Evolutionary conservation across 2,329 filamentous ascomycete genomes (phyloP).

Genomic region (Elsinoe ampelina): DNA sequence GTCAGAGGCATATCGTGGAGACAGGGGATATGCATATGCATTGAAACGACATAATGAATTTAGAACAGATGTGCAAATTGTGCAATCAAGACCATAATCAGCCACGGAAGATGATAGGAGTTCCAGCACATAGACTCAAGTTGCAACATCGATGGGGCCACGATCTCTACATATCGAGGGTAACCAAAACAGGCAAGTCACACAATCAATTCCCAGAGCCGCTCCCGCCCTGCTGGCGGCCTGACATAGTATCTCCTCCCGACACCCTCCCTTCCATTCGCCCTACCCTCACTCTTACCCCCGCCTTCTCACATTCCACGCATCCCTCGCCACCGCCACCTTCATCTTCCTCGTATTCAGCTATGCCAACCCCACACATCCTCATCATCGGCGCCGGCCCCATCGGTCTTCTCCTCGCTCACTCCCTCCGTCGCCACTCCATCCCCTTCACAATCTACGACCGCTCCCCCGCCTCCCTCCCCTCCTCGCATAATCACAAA

Average conservation of each 20-base stretch:
- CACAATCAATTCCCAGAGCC: too few relatives aligned
- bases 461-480: neutral
- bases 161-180: too few relatives aligned
- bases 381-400: slow-evolving; percentile 22
- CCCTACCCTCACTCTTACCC: too few relatives aligned
- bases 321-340: too few relatives aligned
- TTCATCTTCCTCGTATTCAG: too few relatives aligned
- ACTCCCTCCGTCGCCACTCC: slow-evolving; percentile 19
- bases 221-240: neutral
- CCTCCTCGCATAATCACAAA: too few relatives aligned
- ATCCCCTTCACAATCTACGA: slow-evolving; percentile 18
- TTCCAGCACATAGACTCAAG: too few relatives aligned
- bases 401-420: slow-evolving; percentile 22
- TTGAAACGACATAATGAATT: neutral
- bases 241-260: neutral
- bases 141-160: too few relatives aligned
- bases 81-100: neutral
- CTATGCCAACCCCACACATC: slow-evolving; percentile 13
- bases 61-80: neutral
- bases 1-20: slow-evolving; percentile 31
- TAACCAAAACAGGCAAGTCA: too few relatives aligned
- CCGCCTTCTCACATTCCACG: too few relatives aligned
- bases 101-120: too few relatives aligned
- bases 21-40: slow-evolving; percentile 25
- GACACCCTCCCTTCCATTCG: too few relatives aligned